Evolutionary conservation across 768 basidiomycete genomes (phyloP), one percentile per base, ranked within the genome.

Genomic region (Melanogaster broomeanus): DNA sequence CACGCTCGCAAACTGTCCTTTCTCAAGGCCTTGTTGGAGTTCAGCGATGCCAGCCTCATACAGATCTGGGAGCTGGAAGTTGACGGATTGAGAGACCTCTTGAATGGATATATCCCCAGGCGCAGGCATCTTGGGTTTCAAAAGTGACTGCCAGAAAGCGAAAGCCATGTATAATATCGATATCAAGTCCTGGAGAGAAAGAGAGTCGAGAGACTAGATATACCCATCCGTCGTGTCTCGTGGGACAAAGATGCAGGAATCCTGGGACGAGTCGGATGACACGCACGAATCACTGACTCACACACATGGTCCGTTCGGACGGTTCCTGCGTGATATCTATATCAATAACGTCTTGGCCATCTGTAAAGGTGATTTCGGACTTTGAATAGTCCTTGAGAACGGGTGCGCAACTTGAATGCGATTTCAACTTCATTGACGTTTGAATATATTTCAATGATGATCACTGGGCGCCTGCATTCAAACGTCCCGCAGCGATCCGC

Each of bases 1-100:
- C 12, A 83, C 80, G 52, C 84, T 85, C 0, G 81, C 76, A 55
- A 85, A 85, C 30, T 70, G 70, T 3, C 78, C 73, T 6, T 71
- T 70, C 35, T 76, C 69, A 7, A 85, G 68, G 6, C 85, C 83
- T 2, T 64, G 67, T 56, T 82, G 82, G 11, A 86, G 71, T 48
- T 84, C 82, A 0, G 70, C 40, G 19, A 86, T 72, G 0, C 82
- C 78, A 0, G 81, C 84, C 61, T 86, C 83, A 52, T 85, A 86
- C 6, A 87, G 68, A 62, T 85, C 83, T 1, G 84, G 84, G 22
- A 74, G 67, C 16, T 16, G n/a, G n/a, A n/a, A n/a, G n/a, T n/a
- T n/a, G 3, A n/a, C 10, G 25, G 38, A 27, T n/a, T 48, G 40
- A 30, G 51, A 16, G 3, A 25, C n/a, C 27, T 43, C 24, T 15